phyloP scores from a whole-genome alignment of 352 stramenopile species.

The Chrysophaeum taylorii region DNA sequence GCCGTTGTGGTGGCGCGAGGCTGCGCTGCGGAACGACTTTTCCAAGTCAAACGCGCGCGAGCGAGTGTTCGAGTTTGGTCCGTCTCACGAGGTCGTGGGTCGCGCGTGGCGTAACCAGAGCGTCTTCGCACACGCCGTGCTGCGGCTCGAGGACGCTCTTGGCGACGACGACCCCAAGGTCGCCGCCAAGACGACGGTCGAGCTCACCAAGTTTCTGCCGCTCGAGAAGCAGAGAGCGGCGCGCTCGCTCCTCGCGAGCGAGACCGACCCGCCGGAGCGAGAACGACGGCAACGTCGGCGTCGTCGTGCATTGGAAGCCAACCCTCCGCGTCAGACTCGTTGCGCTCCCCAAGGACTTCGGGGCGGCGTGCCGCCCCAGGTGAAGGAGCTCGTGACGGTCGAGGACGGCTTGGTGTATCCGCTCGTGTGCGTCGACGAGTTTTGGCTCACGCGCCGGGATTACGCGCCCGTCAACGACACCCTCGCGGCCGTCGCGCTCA shows the following conservation, averaged over 20 bases:
- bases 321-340: not conserved
- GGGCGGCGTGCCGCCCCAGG: conserved; percentile 12
- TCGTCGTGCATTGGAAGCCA: not conserved
- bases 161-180: not conserved
- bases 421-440: conserved; percentile 80
- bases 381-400: too few relatives aligned
- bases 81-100: not conserved
- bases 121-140: not conserved
- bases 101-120: not conserved
- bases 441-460: conserved; percentile 77
- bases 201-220: not conserved
- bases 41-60: not conserved
- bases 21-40: not conserved
- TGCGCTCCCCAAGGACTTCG: not conserved
- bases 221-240: not conserved
- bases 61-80: not conserved
- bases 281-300: too few relatives aligned
- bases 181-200: not conserved
- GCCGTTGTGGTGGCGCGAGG: conserved; percentile 4
- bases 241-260: not conserved
- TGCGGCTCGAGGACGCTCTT: too few relatives aligned
- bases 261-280: too few relatives aligned
- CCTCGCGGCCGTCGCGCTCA: conserved; percentile 55
- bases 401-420: conserved; percentile 61
- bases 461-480: conserved; percentile 75